Conservation (phyloP, 225 moss, liverwort and hornwort species). For the Antitrichia curtipendula region DNA sequence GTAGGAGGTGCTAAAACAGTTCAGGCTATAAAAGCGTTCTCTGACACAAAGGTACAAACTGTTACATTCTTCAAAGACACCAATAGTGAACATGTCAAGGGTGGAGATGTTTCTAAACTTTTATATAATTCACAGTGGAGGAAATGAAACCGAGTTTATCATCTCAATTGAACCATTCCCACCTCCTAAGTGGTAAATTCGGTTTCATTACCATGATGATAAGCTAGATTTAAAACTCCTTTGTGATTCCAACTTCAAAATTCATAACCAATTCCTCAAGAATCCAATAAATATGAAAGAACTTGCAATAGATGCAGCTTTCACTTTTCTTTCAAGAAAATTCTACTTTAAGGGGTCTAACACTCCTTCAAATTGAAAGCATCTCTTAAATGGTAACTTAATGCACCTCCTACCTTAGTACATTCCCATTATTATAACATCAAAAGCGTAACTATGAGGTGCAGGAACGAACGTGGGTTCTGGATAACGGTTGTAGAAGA, state of each 20-base stretch:
- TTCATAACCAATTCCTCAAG: not conserved
- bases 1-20: not conserved
- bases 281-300: not conserved
- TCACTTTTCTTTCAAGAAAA: not conserved
- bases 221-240: not conserved
- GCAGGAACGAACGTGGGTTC: constrained; percentile 53
- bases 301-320: no score
- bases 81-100: not conserved
- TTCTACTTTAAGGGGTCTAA: no score
- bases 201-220: not conserved
- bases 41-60: no score
- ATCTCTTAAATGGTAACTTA: not conserved
- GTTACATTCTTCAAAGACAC: not conserved
- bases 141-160: not conserved
- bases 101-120: not conserved
- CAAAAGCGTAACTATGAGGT: not conserved
- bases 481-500: constrained; percentile 86
- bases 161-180: not conserved
- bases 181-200: not conserved
- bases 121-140: not conserved
- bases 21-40: not conserved
- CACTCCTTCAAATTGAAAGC: not conserved
- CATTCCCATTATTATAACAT: not conserved
- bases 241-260: not conserved
- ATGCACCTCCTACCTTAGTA: no score